These are phyloP conservation scores for Eimeria tenella DNA, from an alignment of 169 alveolate genomes.

Conservation along the genomic window DNA sequence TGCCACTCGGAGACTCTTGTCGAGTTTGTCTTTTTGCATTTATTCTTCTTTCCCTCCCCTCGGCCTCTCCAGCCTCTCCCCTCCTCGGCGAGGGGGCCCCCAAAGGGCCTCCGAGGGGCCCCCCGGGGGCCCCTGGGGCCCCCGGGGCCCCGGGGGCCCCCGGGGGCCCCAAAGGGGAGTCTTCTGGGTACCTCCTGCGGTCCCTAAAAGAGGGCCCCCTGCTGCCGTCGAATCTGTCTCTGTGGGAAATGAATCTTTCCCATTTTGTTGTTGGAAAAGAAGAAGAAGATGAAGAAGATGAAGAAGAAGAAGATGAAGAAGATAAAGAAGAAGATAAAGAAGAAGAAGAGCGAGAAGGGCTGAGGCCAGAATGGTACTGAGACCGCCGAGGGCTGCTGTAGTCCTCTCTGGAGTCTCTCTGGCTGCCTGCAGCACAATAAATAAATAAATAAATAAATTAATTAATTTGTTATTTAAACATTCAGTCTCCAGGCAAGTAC, in stretches of 20 bases:
- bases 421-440: conserved; percentile 29
- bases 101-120: neutral
- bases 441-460: too few species aligned
- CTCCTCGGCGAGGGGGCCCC: neutral
- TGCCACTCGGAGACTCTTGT: conserved; percentile 47
- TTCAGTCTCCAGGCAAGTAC: too few species aligned
- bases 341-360: conserved; percentile 43
- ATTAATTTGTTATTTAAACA: too few species aligned
- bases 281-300: too few species aligned
- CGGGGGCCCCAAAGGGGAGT: neutral
- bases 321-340: neutral
- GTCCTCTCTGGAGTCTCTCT: conserved; percentile 37
- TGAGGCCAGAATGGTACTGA: conserved; percentile 8
- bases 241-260: conserved; percentile 41
- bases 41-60: conserved; percentile 42
- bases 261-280: too few species aligned
- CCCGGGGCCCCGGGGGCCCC: neutral
- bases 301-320: too few species aligned
- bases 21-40: conserved; percentile 50
- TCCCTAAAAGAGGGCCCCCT: conserved; percentile 45
- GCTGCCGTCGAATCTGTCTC: conserved; percentile 49
- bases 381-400: conserved; percentile 19
- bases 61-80: neutral
- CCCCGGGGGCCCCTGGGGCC: too few species aligned
- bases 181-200: conserved; percentile 53